Conservation (phyloP, 768 basidiomycete genomes). For the Tylopilus sp. region DNA sequence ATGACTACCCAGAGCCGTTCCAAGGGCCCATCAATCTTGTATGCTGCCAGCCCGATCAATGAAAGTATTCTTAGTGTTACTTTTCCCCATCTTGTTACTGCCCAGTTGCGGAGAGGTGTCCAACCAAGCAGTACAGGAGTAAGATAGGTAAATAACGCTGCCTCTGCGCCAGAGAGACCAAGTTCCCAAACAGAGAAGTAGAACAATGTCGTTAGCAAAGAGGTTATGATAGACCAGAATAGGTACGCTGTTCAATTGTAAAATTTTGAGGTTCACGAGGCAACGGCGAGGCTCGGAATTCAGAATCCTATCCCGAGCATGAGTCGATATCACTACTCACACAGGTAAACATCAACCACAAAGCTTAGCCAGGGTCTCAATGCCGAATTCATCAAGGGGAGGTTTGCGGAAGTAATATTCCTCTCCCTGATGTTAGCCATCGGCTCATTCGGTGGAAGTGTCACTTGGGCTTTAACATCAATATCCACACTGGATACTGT, state of each 20-base stretch:
- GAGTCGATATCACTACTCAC: slow-evolving; percentile 34
- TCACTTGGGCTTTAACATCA: not conserved
- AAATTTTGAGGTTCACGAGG: not conserved
- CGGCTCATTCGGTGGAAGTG: not conserved
- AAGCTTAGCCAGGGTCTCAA: slow-evolving; percentile 32
- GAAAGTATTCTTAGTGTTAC: slow-evolving; percentile 47
- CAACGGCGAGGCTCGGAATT: not conserved
- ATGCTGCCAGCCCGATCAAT: slow-evolving; percentile 53
- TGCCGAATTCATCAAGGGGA: not conserved
- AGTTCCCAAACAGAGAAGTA: slow-evolving; percentile 94
- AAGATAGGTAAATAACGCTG: slow-evolving; percentile 67
- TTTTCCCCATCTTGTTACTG: slow-evolving; percentile 46
- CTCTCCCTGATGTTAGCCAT: not conserved
- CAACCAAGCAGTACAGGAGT: slow-evolving; percentile 62
- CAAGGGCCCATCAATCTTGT: slow-evolving; percentile 46
- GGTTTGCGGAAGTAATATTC: not conserved
- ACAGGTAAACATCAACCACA: slow-evolving; percentile 50
- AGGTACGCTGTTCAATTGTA: slow-evolving; percentile 52
- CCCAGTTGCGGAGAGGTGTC: slow-evolving; percentile 42
- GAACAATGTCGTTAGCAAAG: slow-evolving; percentile 75
- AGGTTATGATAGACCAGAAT: slow-evolving; percentile 82
- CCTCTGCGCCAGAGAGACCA: slow-evolving; percentile 78
- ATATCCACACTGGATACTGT: not conserved
- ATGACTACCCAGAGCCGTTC: slow-evolving; percentile 57
- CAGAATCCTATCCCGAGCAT: not conserved